A percentile compares a stretch with the other conserved stretches of the same genome.
Evolutionary conservation across 805 yeast genomes (phyloP).

Genomic region (Ogataea minuta): DNA sequence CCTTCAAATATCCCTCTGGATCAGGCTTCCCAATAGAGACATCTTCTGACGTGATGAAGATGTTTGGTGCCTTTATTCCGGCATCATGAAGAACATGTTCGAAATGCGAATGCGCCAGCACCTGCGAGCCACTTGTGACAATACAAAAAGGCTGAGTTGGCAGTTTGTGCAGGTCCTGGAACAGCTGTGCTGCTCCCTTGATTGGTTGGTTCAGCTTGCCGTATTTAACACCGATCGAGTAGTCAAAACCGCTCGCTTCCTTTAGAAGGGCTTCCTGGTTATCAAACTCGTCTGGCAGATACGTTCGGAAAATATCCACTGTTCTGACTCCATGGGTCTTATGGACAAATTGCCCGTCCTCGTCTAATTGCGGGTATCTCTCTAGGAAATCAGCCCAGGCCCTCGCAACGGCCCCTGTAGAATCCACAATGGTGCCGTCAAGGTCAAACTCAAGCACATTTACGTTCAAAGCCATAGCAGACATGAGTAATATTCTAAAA

Average conservation of each 20-base stretch:
- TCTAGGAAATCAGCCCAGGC: slow-evolving; percentile 77
- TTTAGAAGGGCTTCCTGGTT: slow-evolving; percentile 16
- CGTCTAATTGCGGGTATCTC: slow-evolving; percentile 52
- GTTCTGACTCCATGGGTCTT: slow-evolving; percentile 84
- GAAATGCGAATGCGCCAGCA: slow-evolving; percentile 79
- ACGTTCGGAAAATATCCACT: slow-evolving; percentile 68
- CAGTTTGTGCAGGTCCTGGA: slow-evolving; percentile 40
- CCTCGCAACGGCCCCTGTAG: slow-evolving; percentile 78
- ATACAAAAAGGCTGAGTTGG: slow-evolving; percentile 76
- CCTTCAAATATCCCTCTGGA: slow-evolving; percentile 76
- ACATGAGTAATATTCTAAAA: too few relatives aligned
- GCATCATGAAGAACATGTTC: slow-evolving; percentile 54
- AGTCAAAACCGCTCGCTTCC: slow-evolving; percentile 47
- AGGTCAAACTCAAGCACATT: slow-evolving; percentile 62
- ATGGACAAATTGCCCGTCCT: slow-evolving; percentile 53
- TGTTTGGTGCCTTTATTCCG: slow-evolving; percentile 52
- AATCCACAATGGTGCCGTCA: slow-evolving; percentile 83
- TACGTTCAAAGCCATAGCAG: slow-evolving; percentile 8
- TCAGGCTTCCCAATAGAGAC: slow-evolving; percentile 81
- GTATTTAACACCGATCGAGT: slow-evolving; percentile 65
- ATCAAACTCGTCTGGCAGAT: slow-evolving; percentile 47
- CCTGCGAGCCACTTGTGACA: slow-evolving; percentile 80
- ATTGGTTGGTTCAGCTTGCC: slow-evolving; percentile 74
- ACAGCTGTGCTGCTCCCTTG: slow-evolving; percentile 69
- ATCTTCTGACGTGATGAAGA: slow-evolving; percentile 79